phyloP scores from a whole-genome alignment of 495 filamentous ascomycete genomes.

The Lophiotrema nucula region DNA sequence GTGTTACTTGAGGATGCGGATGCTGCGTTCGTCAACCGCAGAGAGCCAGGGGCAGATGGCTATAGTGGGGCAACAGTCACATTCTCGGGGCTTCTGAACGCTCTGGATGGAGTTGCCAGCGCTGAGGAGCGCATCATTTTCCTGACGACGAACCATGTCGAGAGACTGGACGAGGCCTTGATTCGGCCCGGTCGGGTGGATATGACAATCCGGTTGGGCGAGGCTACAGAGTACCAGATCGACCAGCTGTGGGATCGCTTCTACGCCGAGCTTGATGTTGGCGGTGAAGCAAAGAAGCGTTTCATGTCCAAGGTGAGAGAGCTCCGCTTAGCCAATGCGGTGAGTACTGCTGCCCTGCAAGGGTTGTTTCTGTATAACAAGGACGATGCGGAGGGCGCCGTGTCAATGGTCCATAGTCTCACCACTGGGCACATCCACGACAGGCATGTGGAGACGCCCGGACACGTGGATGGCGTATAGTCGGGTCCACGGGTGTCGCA shows the following conservation, averaged over 20 bases:
- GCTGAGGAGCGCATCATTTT: slow-evolving; percentile 92
- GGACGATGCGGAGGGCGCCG: slow-evolving; percentile 80
- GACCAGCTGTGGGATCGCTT: slow-evolving; percentile 90
- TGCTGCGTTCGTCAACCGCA: slow-evolving; percentile 80
- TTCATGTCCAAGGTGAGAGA: slow-evolving; percentile 54
- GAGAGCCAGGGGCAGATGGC: slow-evolving; percentile 73
- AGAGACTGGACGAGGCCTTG: slow-evolving; percentile 82
- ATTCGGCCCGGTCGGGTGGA: slow-evolving; percentile 91
- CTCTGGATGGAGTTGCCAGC: slow-evolving; percentile 91
- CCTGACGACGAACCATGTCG: slow-evolving; percentile 91
- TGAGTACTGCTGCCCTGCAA: slow-evolving; percentile 87
- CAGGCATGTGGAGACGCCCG: not conserved
- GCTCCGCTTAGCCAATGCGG: slow-evolving; percentile 56
- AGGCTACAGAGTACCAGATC: slow-evolving; percentile 82
- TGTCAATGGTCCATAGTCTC: slow-evolving; percentile 71
- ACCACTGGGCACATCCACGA: slow-evolving; percentile 2
- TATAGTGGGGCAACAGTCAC: slow-evolving; percentile 90
- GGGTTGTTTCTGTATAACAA: slow-evolving; percentile 95
- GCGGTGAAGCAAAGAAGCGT: slow-evolving; percentile 51
- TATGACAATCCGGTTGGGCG: slow-evolving; percentile 85
- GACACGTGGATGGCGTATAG: not conserved
- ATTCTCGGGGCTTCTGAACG: slow-evolving; percentile 90
- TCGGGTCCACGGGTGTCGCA: too few relatives aligned
- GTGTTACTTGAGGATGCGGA: slow-evolving; percentile 93
- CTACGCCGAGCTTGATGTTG: slow-evolving; percentile 75